These are phyloP conservation scores for Balansia obtecta DNA, from an alignment of 2,329 filamentous ascomycete genomes.

Conservation along the genomic window DNA sequence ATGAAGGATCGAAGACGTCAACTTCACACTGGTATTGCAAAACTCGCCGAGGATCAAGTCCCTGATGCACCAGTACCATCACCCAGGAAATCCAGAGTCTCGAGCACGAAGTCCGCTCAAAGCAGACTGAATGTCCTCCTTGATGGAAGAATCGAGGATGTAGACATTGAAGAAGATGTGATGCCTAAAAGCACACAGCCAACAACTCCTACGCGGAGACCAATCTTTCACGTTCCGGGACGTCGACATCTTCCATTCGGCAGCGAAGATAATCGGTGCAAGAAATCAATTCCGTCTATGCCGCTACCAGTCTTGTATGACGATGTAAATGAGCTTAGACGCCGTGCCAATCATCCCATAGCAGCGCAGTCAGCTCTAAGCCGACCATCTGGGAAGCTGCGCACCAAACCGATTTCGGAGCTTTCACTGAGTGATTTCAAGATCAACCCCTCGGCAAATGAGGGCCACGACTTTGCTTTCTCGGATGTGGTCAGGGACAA, in stretches of 20 bases:
- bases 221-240: slow-evolving; percentile 20
- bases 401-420: slow-evolving; percentile 41
- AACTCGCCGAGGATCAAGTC: slow-evolving; percentile 36
- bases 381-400: slow-evolving; percentile 27
- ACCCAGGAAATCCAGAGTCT: not conserved
- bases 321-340: not conserved
- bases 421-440: slow-evolving; percentile 66
- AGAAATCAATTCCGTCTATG: slow-evolving; percentile 2
- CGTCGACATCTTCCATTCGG: slow-evolving; percentile 31
- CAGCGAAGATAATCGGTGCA: slow-evolving; percentile 11
- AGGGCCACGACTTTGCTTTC: slow-evolving; percentile 61
- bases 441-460: slow-evolving; percentile 61
- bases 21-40: not conserved
- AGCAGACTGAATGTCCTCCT: slow-evolving; percentile 22
- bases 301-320: not conserved
- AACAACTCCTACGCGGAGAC: not conserved
- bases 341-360: not conserved
- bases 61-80: slow-evolving; percentile 5
- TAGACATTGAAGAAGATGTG: not conserved
- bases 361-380: not conserved
- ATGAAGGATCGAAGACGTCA: slow-evolving; percentile 1
- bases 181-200: not conserved
- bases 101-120: slow-evolving; percentile 8
- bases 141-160: slow-evolving; percentile 11
- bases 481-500: slow-evolving; percentile 61